A percentile compares a stretch with the other conserved stretches of the same genome.
Evolutionary conservation across 176 grass and related monocot species (phyloP).

Genomic region (Puccinellia tenuiflora): DNA sequence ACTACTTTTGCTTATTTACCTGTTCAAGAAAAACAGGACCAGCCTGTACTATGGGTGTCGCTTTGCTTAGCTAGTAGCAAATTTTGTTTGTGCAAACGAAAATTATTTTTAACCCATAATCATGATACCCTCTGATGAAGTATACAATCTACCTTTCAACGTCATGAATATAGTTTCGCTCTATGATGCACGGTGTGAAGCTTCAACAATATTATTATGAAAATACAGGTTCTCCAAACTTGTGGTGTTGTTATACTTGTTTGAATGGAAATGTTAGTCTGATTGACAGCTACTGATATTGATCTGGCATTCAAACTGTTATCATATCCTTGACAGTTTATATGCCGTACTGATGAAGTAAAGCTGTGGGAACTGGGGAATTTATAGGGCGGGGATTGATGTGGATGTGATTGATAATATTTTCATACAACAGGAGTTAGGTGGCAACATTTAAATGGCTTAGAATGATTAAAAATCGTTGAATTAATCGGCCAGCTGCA

Average conservation of each 20-base stretch:
- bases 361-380: constrained; percentile 12
- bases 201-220: background rate
- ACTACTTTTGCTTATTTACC: background rate
- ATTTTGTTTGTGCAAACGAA: background rate
- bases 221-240: background rate
- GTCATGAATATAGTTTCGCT: constrained; percentile 1
- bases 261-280: background rate
- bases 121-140: background rate
- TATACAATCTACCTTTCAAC: constrained; percentile 11
- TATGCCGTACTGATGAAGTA: constrained; percentile 20
- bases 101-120: background rate
- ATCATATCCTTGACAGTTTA: constrained; percentile 5
- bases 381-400: constrained; percentile 1
- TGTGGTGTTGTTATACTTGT: constrained; percentile 20
- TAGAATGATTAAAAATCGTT: background rate
- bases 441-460: constrained; percentile 1
- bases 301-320: constrained; percentile 10
- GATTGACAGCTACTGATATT: constrained; percentile 23
- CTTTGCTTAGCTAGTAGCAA: background rate
- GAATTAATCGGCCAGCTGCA: constrained; percentile 20
- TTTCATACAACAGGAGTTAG: background rate
- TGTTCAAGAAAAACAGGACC: background rate
- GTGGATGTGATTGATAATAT: constrained; percentile 34
- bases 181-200: constrained; percentile 17
- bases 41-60: background rate